A percentile compares a stretch with the other conserved stretches of the same genome.
Evolutionary conservation across 192 early-diverging fungal species (phyloP).

Genomic region (Backusella sp.): DNA sequence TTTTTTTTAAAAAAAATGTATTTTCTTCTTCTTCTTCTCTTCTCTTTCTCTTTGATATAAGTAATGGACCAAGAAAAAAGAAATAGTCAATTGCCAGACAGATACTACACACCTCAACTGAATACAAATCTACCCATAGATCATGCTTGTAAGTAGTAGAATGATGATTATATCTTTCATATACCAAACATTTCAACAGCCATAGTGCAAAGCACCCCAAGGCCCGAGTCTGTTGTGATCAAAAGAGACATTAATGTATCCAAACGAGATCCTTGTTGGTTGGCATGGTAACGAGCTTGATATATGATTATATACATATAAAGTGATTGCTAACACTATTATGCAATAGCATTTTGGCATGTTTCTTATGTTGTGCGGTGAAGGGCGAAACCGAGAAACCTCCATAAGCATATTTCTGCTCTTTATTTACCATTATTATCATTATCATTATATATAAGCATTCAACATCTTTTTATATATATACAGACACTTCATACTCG

Average conservation of each 20-base stretch:
- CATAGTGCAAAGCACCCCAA: not conserved
- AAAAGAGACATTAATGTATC: slow-evolving; percentile 1
- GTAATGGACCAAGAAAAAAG: not conserved
- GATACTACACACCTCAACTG: not conserved
- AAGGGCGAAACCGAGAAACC: not conserved
- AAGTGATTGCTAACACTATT: not conserved
- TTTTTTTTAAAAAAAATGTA: not conserved
- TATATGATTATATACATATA: not conserved
- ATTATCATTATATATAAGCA: not conserved
- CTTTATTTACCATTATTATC: not conserved
- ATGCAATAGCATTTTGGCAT: not conserved
- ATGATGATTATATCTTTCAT: not conserved
- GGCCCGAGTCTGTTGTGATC: slow-evolving; percentile 8
- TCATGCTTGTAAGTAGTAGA: not conserved
- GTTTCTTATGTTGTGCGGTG: not conserved
- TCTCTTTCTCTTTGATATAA: not conserved
- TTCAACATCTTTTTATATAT: not conserved
- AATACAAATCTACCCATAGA: not conserved
- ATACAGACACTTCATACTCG: not conserved
- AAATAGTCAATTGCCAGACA: not conserved
- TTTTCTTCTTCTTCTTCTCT: not conserved
- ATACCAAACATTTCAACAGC: not conserved
- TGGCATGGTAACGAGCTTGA: not conserved
- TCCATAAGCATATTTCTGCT: not conserved
- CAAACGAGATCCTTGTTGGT: not conserved